phyloP scores from a whole-genome alignment of 1,139 yeast species.

The Magnusiomyces sp. region DNA sequence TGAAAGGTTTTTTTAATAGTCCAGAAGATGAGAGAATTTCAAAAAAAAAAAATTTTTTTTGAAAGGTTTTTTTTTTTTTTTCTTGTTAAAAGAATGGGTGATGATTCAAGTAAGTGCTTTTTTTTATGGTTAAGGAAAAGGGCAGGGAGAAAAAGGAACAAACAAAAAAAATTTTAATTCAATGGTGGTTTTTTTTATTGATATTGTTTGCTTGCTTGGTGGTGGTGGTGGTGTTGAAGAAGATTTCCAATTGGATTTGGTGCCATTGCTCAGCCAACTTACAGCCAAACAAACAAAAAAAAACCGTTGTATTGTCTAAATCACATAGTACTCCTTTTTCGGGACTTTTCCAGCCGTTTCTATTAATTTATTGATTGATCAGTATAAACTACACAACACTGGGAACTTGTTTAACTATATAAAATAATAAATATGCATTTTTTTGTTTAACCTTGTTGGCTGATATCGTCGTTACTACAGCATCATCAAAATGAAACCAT shows the following conservation, averaged over 20 bases:
- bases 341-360: no score
- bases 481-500: slow-evolving; percentile 91
- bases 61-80: no score
- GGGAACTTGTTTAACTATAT: slow-evolving; percentile 43
- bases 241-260: background rate
- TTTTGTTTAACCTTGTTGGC: slow-evolving; percentile 56
- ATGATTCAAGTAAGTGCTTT: no score
- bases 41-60: no score
- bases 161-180: background rate
- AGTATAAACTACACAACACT: background rate
- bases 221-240: background rate
- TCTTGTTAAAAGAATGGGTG: no score
- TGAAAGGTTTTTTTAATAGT: no score
- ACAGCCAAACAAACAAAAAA: background rate
- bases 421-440: slow-evolving; percentile 74
- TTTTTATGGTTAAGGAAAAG: no score
- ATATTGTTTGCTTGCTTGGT: background rate
- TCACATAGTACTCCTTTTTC: no score
- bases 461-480: slow-evolving; percentile 62
- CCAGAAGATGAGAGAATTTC: no score
- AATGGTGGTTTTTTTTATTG: no score
- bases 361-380: background rate
- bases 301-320: no score
- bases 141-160: background rate
- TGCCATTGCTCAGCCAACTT: background rate